Conservation (phyloP, 805 yeast species). For the Danielia reshetovae region DNA sequence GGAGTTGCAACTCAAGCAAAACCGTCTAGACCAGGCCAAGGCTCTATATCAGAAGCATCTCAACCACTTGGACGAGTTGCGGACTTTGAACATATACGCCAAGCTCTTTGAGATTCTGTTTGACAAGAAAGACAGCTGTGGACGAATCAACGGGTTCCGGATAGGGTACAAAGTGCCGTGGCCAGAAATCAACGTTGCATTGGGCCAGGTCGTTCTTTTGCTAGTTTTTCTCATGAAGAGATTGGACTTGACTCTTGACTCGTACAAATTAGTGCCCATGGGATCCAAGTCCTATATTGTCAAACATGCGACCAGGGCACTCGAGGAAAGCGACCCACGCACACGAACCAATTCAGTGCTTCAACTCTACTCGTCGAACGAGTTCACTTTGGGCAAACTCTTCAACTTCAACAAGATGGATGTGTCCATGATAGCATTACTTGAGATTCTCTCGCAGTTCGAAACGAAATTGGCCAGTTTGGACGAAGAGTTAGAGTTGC, state of each 20-base stretch:
- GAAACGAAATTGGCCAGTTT: constrained; percentile 39
- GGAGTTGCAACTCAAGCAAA: constrained; percentile 46
- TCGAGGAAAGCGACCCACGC: constrained; percentile 8
- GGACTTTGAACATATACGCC: constrained; percentile 76
- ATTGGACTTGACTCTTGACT: constrained; percentile 50
- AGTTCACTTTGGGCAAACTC: constrained; percentile 65
- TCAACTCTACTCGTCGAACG: constrained; percentile 65
- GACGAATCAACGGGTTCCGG: constrained; percentile 80
- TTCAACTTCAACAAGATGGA: constrained; percentile 77
- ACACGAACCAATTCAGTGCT: constrained; percentile 36
- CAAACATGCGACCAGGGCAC: constrained; percentile 23
- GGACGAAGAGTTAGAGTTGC: constrained; percentile 60
- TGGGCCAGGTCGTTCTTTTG: constrained; percentile 77
- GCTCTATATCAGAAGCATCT: constrained; percentile 59
- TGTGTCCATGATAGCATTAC: constrained; percentile 72
- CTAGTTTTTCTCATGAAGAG: constrained; percentile 60
- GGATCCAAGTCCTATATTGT: constrained; percentile 82
- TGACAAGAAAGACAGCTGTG: constrained; percentile 64
- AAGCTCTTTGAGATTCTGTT: constrained; percentile 81
- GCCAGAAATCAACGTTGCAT: constrained; percentile 88
- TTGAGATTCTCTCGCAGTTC: constrained; percentile 56
- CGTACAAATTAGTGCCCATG: constrained; percentile 70
- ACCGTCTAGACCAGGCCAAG: constrained; percentile 59
- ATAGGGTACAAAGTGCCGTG: constrained; percentile 80
- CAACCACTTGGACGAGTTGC: constrained; percentile 63